Evolutionary conservation across 176 grass and related monocot genomes (phyloP).

Genomic region (Bonia amplexicaulis): DNA sequence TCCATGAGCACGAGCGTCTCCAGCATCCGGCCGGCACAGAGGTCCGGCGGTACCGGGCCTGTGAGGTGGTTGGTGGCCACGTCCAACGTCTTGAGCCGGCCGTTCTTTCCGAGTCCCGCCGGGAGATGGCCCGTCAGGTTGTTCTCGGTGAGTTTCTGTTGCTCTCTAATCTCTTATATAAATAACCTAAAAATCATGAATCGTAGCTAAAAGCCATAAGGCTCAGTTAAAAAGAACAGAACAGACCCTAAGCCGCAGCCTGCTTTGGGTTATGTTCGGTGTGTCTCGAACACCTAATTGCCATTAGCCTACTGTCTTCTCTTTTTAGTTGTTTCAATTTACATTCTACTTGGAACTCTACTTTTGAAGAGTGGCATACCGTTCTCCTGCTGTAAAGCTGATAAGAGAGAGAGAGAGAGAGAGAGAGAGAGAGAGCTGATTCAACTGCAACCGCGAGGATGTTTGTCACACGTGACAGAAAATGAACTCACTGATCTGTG

Average conservation of each 20-base stretch:
- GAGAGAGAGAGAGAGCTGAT: too few species aligned
- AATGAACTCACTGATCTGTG: neutral
- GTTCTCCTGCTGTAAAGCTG: neutral
- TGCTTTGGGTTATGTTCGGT: neutral
- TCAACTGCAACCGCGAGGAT: too few species aligned
- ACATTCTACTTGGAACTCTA: neutral
- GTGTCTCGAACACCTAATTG: neutral
- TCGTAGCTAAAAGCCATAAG: too few species aligned
- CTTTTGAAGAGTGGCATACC: too few species aligned
- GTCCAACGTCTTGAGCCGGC: slow-evolving; percentile 49
- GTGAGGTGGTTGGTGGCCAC: slow-evolving; percentile 65
- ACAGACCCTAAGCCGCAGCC: too few species aligned
- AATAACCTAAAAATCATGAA: too few species aligned
- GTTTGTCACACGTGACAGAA: neutral
- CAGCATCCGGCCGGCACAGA: slow-evolving; percentile 48
- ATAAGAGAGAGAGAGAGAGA: neutral
- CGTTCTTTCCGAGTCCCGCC: slow-evolving; percentile 39
- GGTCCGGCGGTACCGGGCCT: slow-evolving; percentile 41
- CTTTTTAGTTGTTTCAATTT: neutral
- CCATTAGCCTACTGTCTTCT: neutral
- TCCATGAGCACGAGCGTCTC: slow-evolving; percentile 70
- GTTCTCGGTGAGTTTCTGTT: too few species aligned
- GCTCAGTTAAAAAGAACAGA: too few species aligned
- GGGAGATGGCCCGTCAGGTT: slow-evolving; percentile 72
- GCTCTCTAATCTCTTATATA: too few species aligned